Evolutionary conservation across 1,139 yeast species (phyloP).

Genomic region (Wickerhamomyces sp.): DNA sequence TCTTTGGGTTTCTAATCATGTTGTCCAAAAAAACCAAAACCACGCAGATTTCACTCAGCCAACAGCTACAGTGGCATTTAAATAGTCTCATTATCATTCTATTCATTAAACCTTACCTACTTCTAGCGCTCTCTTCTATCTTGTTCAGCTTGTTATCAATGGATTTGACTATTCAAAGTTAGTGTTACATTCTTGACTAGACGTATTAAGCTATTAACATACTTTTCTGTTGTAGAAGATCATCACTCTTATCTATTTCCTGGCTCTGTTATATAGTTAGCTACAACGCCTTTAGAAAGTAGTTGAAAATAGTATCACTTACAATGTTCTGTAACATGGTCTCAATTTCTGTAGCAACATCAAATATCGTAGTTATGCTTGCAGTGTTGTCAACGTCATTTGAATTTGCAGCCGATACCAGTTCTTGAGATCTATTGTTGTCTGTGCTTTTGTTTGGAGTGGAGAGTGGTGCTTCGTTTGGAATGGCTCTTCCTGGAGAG

Average conservation of each 20-base stretch:
- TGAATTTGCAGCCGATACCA: neutral
- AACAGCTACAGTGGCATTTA: too few relatives aligned
- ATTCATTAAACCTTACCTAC: too few relatives aligned
- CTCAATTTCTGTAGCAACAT: constrained; percentile 47
- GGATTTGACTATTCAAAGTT: too few relatives aligned
- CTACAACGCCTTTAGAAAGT: constrained; percentile 1
- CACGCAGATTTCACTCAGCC: too few relatives aligned
- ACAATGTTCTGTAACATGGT: constrained; percentile 33
- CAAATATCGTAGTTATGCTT: constrained; percentile 39
- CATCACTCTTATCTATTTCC: constrained; percentile 13
- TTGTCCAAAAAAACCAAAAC: too few relatives aligned
- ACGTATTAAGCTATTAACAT: too few relatives aligned
- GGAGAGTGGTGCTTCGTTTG: constrained; percentile 7
- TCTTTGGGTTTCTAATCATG: too few relatives aligned
- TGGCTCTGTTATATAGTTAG: constrained; percentile 3
- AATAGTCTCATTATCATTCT: too few relatives aligned
- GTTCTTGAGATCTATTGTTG: constrained; percentile 1
- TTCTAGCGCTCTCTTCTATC: constrained; percentile 15
- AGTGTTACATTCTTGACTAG: too few relatives aligned
- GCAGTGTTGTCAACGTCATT: constrained; percentile 6
- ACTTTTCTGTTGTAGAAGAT: constrained; percentile 9
- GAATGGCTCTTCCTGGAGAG: neutral
- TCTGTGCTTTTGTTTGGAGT: constrained; percentile 7
- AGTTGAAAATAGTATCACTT: constrained; percentile 2
- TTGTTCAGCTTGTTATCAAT: constrained; percentile 21